Conservation (phyloP, 352 stramenopile species). For the Lagenidium giganteum region DNA sequence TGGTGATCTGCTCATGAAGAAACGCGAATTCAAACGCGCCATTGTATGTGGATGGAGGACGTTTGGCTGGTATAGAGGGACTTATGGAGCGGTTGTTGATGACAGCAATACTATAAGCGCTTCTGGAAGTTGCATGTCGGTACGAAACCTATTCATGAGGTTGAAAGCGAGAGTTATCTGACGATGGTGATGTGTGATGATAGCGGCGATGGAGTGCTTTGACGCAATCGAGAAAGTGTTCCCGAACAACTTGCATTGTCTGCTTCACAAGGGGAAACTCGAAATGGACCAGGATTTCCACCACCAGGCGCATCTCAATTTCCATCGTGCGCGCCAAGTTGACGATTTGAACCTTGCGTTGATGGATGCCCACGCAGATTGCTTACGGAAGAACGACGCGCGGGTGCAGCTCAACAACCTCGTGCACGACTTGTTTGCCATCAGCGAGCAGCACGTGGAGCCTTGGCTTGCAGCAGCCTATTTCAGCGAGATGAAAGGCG, state of each 20-base stretch:
- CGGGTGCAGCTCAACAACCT: constrained; percentile 55
- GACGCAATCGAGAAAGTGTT: constrained; percentile 32
- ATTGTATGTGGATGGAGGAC: constrained; percentile 42
- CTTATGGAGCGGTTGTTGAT: background rate
- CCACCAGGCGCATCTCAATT: constrained; percentile 47
- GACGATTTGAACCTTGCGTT: constrained; percentile 53
- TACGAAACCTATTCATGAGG: background rate
- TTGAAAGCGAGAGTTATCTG: too few relatives aligned
- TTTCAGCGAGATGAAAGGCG: constrained; percentile 69
- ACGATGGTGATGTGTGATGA: too few relatives aligned
- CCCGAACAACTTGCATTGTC: constrained; percentile 57
- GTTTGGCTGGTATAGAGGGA: background rate
- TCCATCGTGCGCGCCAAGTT: constrained; percentile 49
- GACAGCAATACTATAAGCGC: constrained; percentile 45
- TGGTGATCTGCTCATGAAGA: constrained; percentile 61
- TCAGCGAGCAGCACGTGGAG: constrained; percentile 42
- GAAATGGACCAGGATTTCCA: constrained; percentile 62
- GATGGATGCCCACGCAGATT: constrained; percentile 68
- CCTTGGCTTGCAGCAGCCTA: constrained; percentile 74
- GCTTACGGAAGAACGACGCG: constrained; percentile 39
- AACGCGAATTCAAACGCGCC: constrained; percentile 64
- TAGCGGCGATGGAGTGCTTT: constrained; percentile 20
- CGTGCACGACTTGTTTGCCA: constrained; percentile 65
- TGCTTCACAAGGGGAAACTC: constrained; percentile 44
- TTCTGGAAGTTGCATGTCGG: constrained; percentile 31